Evolutionary conservation across 2,329 filamentous ascomycete species (phyloP).

Genomic region (Immersiporthe knoxdaviesiana): DNA sequence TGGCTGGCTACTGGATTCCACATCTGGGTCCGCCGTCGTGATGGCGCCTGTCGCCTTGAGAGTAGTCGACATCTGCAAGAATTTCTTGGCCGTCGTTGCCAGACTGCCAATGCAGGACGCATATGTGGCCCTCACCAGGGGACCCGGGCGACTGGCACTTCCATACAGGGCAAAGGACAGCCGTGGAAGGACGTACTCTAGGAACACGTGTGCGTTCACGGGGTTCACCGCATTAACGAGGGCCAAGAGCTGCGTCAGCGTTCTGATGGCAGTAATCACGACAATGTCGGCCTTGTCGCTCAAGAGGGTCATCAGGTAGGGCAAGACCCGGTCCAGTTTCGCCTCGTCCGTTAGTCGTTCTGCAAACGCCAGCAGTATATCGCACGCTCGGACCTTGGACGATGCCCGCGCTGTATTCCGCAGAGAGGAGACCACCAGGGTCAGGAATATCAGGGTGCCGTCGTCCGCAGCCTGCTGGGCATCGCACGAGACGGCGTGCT

Average conservation of each 20-base stretch:
- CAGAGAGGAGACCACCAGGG: slow-evolving; percentile 83
- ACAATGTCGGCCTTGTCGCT: slow-evolving; percentile 84
- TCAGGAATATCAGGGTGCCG: slow-evolving; percentile 89
- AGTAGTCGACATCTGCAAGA: slow-evolving; percentile 89
- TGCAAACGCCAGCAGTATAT: slow-evolving; percentile 87
- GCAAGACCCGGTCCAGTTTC: slow-evolving; percentile 89
- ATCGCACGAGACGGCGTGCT: slow-evolving; percentile 67
- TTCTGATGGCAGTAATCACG: slow-evolving; percentile 80
- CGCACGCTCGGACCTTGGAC: slow-evolving; percentile 86
- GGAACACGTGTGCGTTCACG: slow-evolving; percentile 70
- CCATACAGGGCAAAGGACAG: slow-evolving; percentile 59
- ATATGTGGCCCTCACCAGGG: slow-evolving; percentile 85
- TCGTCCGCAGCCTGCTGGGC: slow-evolving; percentile 73
- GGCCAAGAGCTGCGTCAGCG: slow-evolving; percentile 84
- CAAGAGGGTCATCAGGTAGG: slow-evolving; percentile 83
- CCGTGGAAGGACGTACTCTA: slow-evolving; percentile 69
- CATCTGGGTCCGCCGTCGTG: slow-evolving; percentile 75
- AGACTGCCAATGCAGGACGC: slow-evolving; percentile 89
- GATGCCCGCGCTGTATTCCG: slow-evolving; percentile 86
- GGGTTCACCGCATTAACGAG: slow-evolving; percentile 87
- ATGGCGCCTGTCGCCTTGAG: slow-evolving; percentile 82
- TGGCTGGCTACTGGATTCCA: slow-evolving; percentile 70
- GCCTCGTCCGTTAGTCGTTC: slow-evolving; percentile 93
- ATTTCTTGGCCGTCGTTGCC: slow-evolving; percentile 80
- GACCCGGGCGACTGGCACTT: slow-evolving; percentile 57